Conservation (phyloP, 2,329 filamentous ascomycete species). For the Helotiales sp. region DNA sequence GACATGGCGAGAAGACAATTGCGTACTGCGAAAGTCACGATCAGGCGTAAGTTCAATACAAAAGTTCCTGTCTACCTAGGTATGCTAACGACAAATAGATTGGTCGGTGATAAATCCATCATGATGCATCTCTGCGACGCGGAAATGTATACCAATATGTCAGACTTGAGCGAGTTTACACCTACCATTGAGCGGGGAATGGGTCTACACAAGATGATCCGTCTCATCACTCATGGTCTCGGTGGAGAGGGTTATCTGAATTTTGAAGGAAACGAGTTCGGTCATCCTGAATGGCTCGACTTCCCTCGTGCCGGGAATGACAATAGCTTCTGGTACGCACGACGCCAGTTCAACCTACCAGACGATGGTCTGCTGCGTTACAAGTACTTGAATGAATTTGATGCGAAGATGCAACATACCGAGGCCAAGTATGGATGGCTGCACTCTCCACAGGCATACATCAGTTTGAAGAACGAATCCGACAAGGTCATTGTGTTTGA, state of each 20-base stretch:
- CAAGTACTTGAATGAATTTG: constrained; percentile 89
- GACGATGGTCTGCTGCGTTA: constrained; percentile 87
- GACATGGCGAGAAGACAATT: constrained; percentile 97
- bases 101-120: constrained; percentile 94
- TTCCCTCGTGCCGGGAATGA: constrained; percentile 92
- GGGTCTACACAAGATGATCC: constrained; percentile 95
- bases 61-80: not conserved
- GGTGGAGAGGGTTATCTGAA: constrained; percentile 97
- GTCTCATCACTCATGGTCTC: constrained; percentile 84
- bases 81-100: constrained; percentile 49
- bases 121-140: constrained; percentile 99
- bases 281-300: constrained; percentile 98
- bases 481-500: constrained; percentile 98
- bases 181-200: constrained; percentile 88
- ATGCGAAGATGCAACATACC: constrained; percentile 83
- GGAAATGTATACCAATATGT: constrained; percentile 98
- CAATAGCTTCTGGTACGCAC: constrained; percentile 93
- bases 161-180: constrained; percentile 77
- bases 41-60: constrained; percentile 72
- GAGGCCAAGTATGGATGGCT: constrained; percentile 94
- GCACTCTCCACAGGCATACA: constrained; percentile 79
- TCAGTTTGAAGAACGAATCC: constrained; percentile 87
- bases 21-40: constrained; percentile 97
- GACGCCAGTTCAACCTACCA: constrained; percentile 89
- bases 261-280: constrained; percentile 98